Percentiles rank a stretch among this genome's conserved stretches.
Conservation (phyloP, 352 stramenopile species). For the Phytophthora melonis region DNA sequence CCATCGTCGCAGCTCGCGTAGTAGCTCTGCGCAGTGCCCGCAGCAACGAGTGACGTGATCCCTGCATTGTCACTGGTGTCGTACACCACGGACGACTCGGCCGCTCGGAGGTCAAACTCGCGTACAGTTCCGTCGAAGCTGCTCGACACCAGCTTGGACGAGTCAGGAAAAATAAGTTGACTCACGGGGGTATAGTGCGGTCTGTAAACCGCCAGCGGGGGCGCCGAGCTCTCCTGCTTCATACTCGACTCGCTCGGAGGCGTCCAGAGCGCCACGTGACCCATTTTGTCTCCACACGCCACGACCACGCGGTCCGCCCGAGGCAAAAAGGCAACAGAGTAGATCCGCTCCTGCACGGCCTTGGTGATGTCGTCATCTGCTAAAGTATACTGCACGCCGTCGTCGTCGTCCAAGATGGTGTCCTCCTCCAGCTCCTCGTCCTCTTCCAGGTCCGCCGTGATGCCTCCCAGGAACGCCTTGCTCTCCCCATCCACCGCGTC, state of each 20-base stretch:
- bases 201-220: conserved; percentile 63
- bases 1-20: conserved; percentile 78
- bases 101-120: conserved; percentile 73
- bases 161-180: conserved; percentile 72
- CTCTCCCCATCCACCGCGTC: conserved; percentile 42
- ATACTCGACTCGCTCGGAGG: conserved; percentile 20
- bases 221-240: conserved; percentile 26
- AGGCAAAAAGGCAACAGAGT: conserved; percentile 81
- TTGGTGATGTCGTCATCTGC: conserved; percentile 72
- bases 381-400: conserved; percentile 64
- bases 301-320: conserved; percentile 69
- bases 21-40: conserved; percentile 36
- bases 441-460: conserved; percentile 41
- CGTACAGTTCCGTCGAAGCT: conserved; percentile 79
- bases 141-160: conserved; percentile 67
- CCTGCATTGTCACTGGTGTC: conserved; percentile 49
- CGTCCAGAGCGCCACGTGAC: conserved; percentile 78
- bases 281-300: conserved; percentile 77
- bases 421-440: conserved; percentile 53
- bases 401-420: conserved; percentile 32
- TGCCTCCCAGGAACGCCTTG: conserved; percentile 51
- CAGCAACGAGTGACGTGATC: conserved; percentile 67
- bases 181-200: conserved; percentile 73
- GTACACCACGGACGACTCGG: conserved; percentile 66
- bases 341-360: conserved; percentile 76